Conservation (phyloP, 495 filamentous ascomycete genomes). For the Glutinoglossum americanum region DNA sequence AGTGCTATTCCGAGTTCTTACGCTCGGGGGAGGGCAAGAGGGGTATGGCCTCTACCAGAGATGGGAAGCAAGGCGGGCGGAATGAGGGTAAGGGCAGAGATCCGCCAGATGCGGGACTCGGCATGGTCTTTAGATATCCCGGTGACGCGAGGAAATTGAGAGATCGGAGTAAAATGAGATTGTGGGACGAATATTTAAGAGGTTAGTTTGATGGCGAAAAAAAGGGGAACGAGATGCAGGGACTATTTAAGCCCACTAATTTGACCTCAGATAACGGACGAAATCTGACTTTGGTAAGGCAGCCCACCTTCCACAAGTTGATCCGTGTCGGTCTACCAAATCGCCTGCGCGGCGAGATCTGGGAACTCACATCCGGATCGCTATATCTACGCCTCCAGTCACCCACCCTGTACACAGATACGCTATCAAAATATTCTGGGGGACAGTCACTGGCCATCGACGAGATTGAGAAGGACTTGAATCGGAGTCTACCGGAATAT, state of each 20-base stretch:
- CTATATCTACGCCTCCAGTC: constrained; percentile 70
- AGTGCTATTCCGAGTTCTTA: constrained; percentile 88
- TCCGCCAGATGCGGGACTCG: constrained; percentile 77
- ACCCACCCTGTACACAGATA: constrained; percentile 64
- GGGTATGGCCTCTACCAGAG: background rate
- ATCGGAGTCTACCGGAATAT: constrained; percentile 89
- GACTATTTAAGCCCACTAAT: background rate
- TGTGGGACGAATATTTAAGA: constrained; percentile 90
- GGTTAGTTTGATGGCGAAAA: constrained; percentile 18
- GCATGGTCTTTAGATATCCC: constrained; percentile 84
- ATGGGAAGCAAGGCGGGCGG: background rate
- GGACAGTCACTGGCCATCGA: constrained; percentile 83
- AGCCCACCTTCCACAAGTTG: constrained; percentile 92
- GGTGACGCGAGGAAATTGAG: constrained; percentile 89
- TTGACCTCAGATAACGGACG: constrained; percentile 60
- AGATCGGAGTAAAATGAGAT: constrained; percentile 88
- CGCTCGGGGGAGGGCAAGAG: background rate
- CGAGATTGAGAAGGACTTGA: constrained; percentile 96
- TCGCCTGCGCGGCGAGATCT: constrained; percentile 77
- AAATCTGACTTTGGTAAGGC: constrained; percentile 75
- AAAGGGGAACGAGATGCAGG: background rate
- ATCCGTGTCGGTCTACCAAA: constrained; percentile 92
- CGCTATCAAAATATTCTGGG: constrained; percentile 59
- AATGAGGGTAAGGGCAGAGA: constrained; percentile 38
- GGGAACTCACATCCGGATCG: constrained; percentile 85